Base-by-base conservation (phyloP, 108 stramenopile species). In the Nitzschia inconspicua region DNA sequence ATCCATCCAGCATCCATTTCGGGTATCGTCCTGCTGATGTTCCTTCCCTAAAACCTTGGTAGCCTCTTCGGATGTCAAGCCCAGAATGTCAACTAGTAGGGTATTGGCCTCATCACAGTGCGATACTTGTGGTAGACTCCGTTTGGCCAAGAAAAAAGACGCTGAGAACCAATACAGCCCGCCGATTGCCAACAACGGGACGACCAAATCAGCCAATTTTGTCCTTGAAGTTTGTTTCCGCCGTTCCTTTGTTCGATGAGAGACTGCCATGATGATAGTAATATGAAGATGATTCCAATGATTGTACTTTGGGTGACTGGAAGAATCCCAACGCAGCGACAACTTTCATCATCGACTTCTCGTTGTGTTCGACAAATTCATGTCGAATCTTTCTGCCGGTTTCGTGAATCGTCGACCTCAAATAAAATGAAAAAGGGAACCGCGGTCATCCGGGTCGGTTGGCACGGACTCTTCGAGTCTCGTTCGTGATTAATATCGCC, bases 1-100 rank as follows among this genome's bases (percentile, higher is more conserved):
- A 32, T 76, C 63, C 42, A 88, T 50, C 89, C 92, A 92, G 65
- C 91, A 94, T 2, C 86, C 85, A 26, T 52, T 52, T 5, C 44
- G 47, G 9, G 41, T 20, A 31, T 41, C 22, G 14, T 40, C 24
- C 42, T 18, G 32, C 16, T 28, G 14, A 27, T 44, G 11, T 13
- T 63, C 67, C 20, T 56, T n/a, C 8, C n/a, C 46, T 18, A 53
- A 16, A n/a, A 51, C 32, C 24, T 14, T n/a, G 26, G 44, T 29
- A 23, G 44, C 55, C 37, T 76, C 48, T 10, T 53, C 34, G n/a
- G 7, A 3, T 14, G 41, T 37, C 59, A 83, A 47, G 18, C 63
- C 74, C 0, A 83, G 75, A 34, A 53, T 47, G n/a, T 72, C 51
- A 13, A 20, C 28, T 16, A 82, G 49, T 3, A 89, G 55, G 13